Evolutionary conservation across 176 grass and related monocot species (phyloP).

Genomic region (Rhynchospora pubera): DNA sequence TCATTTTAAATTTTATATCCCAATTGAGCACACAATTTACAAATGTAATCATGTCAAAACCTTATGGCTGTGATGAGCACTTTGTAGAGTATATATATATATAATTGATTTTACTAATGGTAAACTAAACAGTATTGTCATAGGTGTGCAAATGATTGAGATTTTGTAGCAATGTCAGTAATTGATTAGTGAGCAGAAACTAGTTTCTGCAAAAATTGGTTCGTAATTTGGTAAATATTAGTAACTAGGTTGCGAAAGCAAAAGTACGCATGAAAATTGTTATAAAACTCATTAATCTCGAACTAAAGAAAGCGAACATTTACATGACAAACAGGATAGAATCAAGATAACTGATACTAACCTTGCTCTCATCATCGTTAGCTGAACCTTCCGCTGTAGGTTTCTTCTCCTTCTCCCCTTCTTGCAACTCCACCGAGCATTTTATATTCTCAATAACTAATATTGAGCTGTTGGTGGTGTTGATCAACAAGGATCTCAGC

Average conservation of each 20-base stretch:
- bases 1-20: not conserved
- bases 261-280: not conserved
- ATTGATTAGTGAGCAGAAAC: not conserved
- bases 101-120: not conserved
- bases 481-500: slow-evolving; percentile 54
- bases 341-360: not conserved
- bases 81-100: too few relatives aligned
- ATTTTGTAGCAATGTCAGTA: not conserved
- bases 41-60: not conserved
- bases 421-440: slow-evolving; percentile 48
- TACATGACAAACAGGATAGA: not conserved
- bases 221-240: not conserved
- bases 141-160: not conserved
- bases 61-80: not conserved
- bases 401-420: slow-evolving; percentile 31
- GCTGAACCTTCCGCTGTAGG: not conserved
- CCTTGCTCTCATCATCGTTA: slow-evolving; percentile 29
- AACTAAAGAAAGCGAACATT: not conserved
- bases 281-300: not conserved
- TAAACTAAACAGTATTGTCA: too few relatives aligned
- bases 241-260: not conserved
- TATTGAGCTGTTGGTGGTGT: slow-evolving; percentile 49
- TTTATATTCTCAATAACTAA: slow-evolving; percentile 82
- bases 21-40: not conserved
- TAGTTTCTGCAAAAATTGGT: not conserved